These are phyloP conservation scores for Magnolia changhungtana DNA, from an alignment of 164 flowering plant species.

Conservation along the genomic window DNA sequence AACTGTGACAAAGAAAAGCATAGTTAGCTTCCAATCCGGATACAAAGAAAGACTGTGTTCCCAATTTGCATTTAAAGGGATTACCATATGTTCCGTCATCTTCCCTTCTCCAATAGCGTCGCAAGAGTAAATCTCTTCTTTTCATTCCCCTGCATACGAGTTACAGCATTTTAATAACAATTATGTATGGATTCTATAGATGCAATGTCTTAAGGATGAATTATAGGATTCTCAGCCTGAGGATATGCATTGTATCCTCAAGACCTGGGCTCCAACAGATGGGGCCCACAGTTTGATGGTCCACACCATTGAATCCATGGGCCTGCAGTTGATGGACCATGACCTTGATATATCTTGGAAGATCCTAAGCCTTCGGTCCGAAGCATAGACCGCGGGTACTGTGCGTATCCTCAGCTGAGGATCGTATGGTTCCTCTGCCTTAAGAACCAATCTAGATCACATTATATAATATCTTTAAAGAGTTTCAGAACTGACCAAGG, in stretches of 20 bases:
- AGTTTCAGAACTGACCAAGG: conserved; percentile 58
- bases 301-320: not conserved
- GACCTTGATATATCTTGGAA: not conserved
- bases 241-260: not conserved
- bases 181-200: not conserved
- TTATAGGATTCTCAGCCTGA: not conserved
- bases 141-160: conserved; percentile 72
- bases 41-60: not conserved
- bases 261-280: not conserved
- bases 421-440: not conserved
- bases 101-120: conserved; percentile 95
- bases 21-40: conserved; percentile 7
- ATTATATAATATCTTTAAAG: not conserved
- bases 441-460: not conserved
- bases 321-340: not conserved
- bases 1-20: conserved; percentile 41
- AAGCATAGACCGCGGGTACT: not conserved
- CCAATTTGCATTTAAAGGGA: conserved; percentile 1
- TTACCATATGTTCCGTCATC: conserved; percentile 96
- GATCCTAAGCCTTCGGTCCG: not conserved
- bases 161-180: conserved; percentile 1
- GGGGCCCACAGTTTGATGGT: not conserved
- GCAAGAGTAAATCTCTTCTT: conserved; percentile 71
- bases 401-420: not conserved
- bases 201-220: not conserved